phyloP scores from a whole-genome alignment of 768 basidiomycete species.

The Trametes gibbosa region DNA sequence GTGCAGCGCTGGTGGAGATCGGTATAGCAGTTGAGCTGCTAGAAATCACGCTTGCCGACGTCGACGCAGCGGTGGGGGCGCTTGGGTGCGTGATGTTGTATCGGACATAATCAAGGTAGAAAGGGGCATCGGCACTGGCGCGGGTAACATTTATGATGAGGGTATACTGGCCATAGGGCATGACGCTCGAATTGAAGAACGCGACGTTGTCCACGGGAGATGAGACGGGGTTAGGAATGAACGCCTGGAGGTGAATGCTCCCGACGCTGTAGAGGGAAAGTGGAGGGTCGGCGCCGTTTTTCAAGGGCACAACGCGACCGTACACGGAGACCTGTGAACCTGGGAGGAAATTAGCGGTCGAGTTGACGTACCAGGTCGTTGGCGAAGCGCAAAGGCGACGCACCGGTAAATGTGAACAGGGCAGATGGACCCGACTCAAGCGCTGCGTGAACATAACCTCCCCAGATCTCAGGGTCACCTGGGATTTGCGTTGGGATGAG shows the following conservation, averaged over 20 bases:
- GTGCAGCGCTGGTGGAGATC: neutral
- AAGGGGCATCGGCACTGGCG: neutral
- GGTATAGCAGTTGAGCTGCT: neutral
- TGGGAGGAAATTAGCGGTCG: neutral
- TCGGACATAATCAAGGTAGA: conserved; percentile 7
- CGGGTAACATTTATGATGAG: conserved; percentile 7
- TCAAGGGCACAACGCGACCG: neutral
- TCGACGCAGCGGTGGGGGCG: neutral
- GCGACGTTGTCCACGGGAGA: conserved; percentile 3
- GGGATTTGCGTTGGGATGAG: too few relatives aligned
- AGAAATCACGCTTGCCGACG: neutral
- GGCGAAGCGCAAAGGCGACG: neutral
- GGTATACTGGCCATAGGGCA: conserved; percentile 6
- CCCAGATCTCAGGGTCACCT: too few relatives aligned
- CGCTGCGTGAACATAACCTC: too few relatives aligned
- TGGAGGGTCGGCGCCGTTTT: neutral
- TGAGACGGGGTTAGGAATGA: neutral
- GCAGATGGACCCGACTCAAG: too few relatives aligned
- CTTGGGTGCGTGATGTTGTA: conserved; percentile 5
- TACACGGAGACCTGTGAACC: conserved; percentile 10
- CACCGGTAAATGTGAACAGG: conserved; percentile 2
- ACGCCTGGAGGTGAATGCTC: neutral
- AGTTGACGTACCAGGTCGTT: neutral
- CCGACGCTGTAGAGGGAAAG: conserved; percentile 10
- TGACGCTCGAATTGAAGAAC: conserved; percentile 11